phyloP scores from a whole-genome alignment of 2,329 filamentous ascomycete species.

The Exophiala calicioides region DNA sequence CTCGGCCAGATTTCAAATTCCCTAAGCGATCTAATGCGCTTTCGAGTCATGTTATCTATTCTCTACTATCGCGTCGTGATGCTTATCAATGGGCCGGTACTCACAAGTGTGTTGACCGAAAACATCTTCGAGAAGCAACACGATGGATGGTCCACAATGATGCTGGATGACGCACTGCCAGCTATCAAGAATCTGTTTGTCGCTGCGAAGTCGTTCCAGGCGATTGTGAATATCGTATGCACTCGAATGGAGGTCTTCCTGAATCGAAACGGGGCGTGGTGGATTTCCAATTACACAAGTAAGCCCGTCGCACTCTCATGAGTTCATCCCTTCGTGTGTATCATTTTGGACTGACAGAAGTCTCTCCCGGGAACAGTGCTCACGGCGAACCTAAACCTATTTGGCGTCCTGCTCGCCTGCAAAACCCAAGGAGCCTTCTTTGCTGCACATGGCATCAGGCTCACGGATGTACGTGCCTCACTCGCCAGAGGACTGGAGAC shows the following conservation, averaged over 20 bases:
- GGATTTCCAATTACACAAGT: neutral
- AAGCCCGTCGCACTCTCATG: neutral
- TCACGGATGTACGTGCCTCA: neutral
- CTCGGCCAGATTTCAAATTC: neutral
- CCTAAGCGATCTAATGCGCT: neutral
- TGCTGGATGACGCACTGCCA: neutral
- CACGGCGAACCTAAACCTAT: neutral
- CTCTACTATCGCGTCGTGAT: conserved; percentile 2
- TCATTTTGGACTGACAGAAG: neutral
- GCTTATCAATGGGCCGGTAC: neutral
- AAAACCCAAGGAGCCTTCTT: too few relatives aligned
- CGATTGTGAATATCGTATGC: neutral
- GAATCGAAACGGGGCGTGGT: neutral
- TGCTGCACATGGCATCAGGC: neutral
- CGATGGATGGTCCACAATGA: neutral
- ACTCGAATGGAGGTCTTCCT: neutral
- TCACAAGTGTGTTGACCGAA: neutral
- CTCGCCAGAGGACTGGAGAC: neutral
- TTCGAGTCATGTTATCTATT: neutral
- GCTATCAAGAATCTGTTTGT: neutral
- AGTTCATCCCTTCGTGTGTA: neutral
- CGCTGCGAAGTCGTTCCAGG: neutral
- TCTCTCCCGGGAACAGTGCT: neutral
- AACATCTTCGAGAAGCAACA: neutral
- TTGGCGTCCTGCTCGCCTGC: conserved; percentile 1